These are phyloP conservation scores for Rhododendron kiyosumense DNA, from an alignment of 148 eudicot genomes.

Conservation along the genomic window DNA sequence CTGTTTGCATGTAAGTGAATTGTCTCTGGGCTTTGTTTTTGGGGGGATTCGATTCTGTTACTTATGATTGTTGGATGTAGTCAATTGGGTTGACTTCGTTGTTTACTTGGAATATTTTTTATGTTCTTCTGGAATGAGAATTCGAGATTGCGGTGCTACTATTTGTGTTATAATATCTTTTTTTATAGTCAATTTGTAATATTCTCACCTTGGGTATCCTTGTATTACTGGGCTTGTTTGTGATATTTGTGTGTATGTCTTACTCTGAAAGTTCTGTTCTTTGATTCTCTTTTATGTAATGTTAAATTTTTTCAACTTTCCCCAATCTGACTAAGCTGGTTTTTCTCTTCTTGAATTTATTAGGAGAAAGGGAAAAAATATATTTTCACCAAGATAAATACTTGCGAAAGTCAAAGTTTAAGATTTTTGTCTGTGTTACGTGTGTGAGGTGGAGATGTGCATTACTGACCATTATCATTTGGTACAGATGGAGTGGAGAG, in stretches of 20 bases:
- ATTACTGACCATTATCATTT: background rate
- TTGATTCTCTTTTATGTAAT: too few relatives aligned
- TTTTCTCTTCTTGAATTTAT: background rate
- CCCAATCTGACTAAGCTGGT: background rate
- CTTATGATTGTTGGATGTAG: background rate
- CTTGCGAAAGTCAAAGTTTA: background rate
- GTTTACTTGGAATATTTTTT: background rate
- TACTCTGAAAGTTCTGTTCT: background rate
- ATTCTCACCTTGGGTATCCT: background rate
- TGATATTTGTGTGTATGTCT: background rate
- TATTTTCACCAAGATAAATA: background rate
- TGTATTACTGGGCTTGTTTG: background rate
- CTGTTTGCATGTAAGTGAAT: background rate
- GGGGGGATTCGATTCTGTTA: background rate
- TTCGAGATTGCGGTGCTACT: background rate
- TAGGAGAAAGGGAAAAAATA: background rate
- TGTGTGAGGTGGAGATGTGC: background rate
- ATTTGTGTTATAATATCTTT: background rate
- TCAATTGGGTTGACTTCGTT: constrained; percentile 3
- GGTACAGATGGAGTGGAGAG: background rate
- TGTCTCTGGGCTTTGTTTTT: background rate
- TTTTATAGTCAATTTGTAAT: background rate
- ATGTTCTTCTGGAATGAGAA: background rate
- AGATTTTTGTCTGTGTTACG: background rate
- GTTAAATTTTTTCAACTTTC: background rate